Evolutionary conservation across 1,139 yeast genomes (phyloP), one percentile per base, ranked within the genome.

Genomic region (Pichiaceae sp.): DNA sequence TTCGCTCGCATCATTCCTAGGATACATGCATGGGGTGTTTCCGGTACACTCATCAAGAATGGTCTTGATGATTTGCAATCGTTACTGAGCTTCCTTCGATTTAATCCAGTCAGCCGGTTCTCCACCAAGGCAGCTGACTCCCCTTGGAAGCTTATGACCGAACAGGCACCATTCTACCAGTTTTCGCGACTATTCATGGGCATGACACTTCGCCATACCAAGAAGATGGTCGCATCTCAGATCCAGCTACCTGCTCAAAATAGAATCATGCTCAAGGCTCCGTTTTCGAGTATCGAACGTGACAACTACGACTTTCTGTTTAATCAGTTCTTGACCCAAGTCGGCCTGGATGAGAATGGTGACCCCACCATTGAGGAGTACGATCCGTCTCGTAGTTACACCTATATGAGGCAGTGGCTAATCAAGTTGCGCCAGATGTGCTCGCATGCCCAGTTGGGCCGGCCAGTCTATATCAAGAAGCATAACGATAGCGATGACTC

Each of bases 21-120:
- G 37, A 72, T 75, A 37, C 96, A 91, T 60, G 77, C 95, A 0
- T 91, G 97, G 97, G 96, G 95, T 6, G 96, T 87, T 1, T 83
- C 95, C 0, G 98, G 98, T 5, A 91, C 98, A 0, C 95, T 97
- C 0, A 81, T 87, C 9, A 75, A 77, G 44, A 75, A 73, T 45
- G 66, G 72, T 33, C 60, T 84, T 40, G 62, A 64, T 33, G 96
- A 89, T 57, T 62, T 87, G 39, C 76, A 72, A 38, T 81, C 95
- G 0, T 67, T 86, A 6, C 55, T 87, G 28, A 68, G 74, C 15
- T 89, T 85, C 50, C 60, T 87, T 43, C 67, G 79, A 42, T 57
- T 75, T 21, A 66, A 66, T 35, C 97, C 97, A 0, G 82, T 85
- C 42, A 64, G 61, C 31, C 52, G 25, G 17, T 36, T 45, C 19